Evolutionary conservation across 2,329 filamentous ascomycete species (phyloP).

Genomic region (Aspergillus calidoustus): DNA sequence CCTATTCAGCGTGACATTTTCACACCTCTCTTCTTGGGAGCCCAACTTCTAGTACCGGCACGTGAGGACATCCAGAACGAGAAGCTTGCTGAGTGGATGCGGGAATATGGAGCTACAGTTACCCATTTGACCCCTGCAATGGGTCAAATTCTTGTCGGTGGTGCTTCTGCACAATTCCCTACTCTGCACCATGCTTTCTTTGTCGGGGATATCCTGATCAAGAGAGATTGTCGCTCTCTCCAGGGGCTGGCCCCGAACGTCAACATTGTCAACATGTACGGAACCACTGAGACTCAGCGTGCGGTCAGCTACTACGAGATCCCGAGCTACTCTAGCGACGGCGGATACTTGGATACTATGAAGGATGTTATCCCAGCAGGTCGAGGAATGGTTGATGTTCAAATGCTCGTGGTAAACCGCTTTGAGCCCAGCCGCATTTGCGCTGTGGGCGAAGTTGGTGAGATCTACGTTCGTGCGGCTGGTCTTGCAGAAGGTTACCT

Average conservation of each 20-base stretch:
- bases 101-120: slow-evolving; percentile 72
- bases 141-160: slow-evolving; percentile 92
- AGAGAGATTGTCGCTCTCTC: slow-evolving; percentile 76
- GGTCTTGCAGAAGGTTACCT: slow-evolving; percentile 85
- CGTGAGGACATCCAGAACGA: slow-evolving; percentile 87
- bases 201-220: slow-evolving; percentile 88
- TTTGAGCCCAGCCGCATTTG: slow-evolving; percentile 71
- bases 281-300: slow-evolving; percentile 82
- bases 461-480: slow-evolving; percentile 80
- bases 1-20: slow-evolving; percentile 74
- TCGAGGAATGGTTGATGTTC: slow-evolving; percentile 84
- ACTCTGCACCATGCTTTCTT: slow-evolving; percentile 81
- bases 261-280: slow-evolving; percentile 83
- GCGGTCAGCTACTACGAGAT: slow-evolving; percentile 84
- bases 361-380: slow-evolving; percentile 82
- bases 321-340: slow-evolving; percentile 66
- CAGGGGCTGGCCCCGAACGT: slow-evolving; percentile 76
- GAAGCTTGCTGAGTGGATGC: slow-evolving; percentile 86
- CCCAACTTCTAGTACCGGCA: slow-evolving; percentile 75
- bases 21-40: slow-evolving; percentile 85
- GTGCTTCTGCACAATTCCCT: slow-evolving; percentile 76
- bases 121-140: slow-evolving; percentile 94
- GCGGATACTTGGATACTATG: slow-evolving; percentile 66
- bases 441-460: slow-evolving; percentile 78
- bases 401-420: slow-evolving; percentile 81